A percentile compares a stretch with the other conserved stretches of the same genome.
Evolutionary conservation across 305 asterid species (phyloP).

Genomic region (Solanum hybrid): DNA sequence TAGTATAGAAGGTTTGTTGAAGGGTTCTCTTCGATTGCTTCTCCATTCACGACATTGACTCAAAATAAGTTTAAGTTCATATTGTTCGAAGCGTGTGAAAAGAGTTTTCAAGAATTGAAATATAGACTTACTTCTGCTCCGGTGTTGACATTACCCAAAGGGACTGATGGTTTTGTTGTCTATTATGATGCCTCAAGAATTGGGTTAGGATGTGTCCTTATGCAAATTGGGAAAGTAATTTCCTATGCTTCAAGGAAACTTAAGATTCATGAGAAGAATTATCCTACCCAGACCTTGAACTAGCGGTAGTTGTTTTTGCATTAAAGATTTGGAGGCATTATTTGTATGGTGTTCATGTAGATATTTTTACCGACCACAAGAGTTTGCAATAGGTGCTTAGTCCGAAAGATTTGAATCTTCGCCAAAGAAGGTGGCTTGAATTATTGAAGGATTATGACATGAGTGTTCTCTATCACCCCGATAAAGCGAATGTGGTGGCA

Average conservation of each 20-base stretch:
- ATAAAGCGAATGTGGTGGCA: background rate
- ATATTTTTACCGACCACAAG: background rate
- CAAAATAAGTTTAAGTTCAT: background rate
- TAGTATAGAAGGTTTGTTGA: background rate
- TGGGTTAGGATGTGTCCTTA: background rate
- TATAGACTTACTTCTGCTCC: no score
- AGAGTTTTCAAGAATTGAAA: background rate
- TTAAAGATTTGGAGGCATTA: background rate
- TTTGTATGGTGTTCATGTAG: background rate
- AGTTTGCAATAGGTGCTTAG: background rate
- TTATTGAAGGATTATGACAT: no score
- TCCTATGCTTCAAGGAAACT: background rate
- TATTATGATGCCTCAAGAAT: background rate
- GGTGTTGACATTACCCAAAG: background rate
- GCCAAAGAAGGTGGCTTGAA: background rate
- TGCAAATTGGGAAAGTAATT: background rate
- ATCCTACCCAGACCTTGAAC: background rate
- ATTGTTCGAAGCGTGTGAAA: no score
- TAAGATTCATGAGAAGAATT: background rate
- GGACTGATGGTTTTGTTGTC: background rate
- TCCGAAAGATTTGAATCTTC: background rate
- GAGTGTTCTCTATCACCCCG: background rate
- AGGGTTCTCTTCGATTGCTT: background rate
- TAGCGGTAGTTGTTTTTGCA: background rate
- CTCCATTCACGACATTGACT: background rate